Percentiles rank a stretch among this genome's conserved stretches.
Conservation (phyloP, 2,329 filamentous ascomycete species). For the Davidsoniella australis region DNA sequence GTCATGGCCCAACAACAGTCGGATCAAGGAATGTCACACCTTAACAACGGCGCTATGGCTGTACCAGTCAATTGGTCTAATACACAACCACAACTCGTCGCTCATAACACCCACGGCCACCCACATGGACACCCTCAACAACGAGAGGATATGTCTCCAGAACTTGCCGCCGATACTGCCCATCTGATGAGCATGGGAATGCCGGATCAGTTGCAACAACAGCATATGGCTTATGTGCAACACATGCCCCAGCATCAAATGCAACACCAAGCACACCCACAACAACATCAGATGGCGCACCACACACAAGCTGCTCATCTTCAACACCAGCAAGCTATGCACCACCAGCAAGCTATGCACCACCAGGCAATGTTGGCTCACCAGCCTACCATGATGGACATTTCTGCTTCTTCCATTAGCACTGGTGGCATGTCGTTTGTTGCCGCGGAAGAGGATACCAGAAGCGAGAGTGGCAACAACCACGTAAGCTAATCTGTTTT, state of each 20-base stretch:
- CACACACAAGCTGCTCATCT: conserved; percentile 8
- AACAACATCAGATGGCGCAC: conserved; percentile 5
- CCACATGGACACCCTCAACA: conserved; percentile 1
- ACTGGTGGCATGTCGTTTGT: conserved; percentile 6
- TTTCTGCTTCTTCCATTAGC: conserved; percentile 4
- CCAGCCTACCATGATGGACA: conserved; percentile 21
- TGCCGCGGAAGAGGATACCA: conserved; percentile 7
- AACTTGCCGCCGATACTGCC: conserved; percentile 7
- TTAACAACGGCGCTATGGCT: conserved; percentile 1
- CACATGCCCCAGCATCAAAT: conserved; percentile 12
- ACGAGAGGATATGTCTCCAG: conserved; percentile 1
- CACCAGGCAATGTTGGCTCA: conserved; percentile 25
- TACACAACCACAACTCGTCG: conserved; percentile 6
- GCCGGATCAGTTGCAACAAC: conserved; percentile 9
- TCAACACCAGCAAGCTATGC: conserved; percentile 7
- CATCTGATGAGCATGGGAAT: conserved; percentile 10
- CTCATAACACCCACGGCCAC: neutral
- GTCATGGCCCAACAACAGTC: conserved; percentile 11
- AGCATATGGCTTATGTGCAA: conserved; percentile 8
- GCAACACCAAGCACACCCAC: conserved; percentile 15
- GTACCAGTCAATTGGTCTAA: conserved; percentile 7
- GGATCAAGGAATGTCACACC: conserved; percentile 9
- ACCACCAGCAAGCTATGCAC: conserved; percentile 14
- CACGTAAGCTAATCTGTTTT: conserved; percentile 1
- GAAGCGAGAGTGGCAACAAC: conserved; percentile 8